Base-by-base conservation (phyloP, 2,329 filamentous ascomycete genomes). In the Fusarium tupiense region DNA sequence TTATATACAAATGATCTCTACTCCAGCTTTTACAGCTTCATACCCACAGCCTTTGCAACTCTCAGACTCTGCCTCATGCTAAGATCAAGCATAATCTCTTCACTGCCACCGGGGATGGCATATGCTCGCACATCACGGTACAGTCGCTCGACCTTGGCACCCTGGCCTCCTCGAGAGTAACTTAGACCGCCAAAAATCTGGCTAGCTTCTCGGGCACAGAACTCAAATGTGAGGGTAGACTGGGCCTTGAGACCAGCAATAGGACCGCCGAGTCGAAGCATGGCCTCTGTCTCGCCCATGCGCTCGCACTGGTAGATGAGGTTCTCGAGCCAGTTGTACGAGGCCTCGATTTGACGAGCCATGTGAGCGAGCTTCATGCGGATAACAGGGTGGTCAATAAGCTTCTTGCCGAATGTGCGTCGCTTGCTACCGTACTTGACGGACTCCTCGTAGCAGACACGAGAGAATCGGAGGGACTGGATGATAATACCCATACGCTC, bases 401-500 rank as follows among this genome's bases (percentile, higher is more conserved):
- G 92, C 81, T 94, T 94, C 89, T 98, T 96, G 86, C 95, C 95
- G 80, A 99, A 99, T 2, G 96, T 98, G 78, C 91, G 91, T 77
- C 96, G 94, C 91, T 99, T 99, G 91, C 96, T 94, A 71, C 95
- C 95, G 85, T 98, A 99, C 84, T 97, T 97, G 83, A 98, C 90
- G 31, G 93, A 94, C 86, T 99, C 96, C 83, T 98, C 96, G 87
- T 94, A 98, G 89, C 95, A 98, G 76, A 98, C 96, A 76, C 96
- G 95, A 49, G 94, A 92, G 90, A 99, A 98, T 80, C 96, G 95
- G 75, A 98, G 84, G 80, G 92, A 97, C 85, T 99, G 96, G 86
- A 98, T 98, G 85, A 98, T 95, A 84, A 99, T 98, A 72, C 96
- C 96, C 78, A 99, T 95, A 73, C 96, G 94, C 87, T 99, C 96